Conservation (phyloP, 1,284 basidiomycete species). For the Malassezia caprae region DNA sequence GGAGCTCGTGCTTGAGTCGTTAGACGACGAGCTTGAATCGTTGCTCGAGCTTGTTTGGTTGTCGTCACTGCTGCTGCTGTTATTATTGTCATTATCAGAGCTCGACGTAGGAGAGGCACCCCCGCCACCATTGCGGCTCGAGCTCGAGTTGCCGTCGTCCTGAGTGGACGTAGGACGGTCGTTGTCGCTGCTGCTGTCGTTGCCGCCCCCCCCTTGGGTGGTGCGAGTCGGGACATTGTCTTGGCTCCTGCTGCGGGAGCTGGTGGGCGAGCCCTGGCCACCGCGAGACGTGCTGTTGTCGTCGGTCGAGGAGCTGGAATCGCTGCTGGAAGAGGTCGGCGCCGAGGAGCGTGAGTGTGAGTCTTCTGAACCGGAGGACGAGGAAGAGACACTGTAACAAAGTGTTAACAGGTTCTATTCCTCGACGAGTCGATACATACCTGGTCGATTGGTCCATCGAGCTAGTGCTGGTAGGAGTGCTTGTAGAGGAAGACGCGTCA, state of each 20-base stretch:
- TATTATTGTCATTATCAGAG: not conserved
- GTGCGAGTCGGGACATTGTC: not conserved
- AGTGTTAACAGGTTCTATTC: not conserved
- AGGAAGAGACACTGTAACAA: not conserved
- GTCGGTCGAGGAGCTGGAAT: not conserved
- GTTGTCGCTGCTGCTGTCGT: not conserved
- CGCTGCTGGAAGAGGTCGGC: not conserved
- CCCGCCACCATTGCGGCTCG: not conserved
- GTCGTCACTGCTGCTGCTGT: not conserved
- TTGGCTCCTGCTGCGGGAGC: not conserved
- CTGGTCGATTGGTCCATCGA: not conserved
- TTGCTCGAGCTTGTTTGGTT: not conserved
- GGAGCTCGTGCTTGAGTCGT: not conserved
- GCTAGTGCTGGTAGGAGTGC: not conserved
- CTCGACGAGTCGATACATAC: not conserved
- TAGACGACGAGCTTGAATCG: not conserved
- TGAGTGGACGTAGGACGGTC: slow-evolving; percentile 1
- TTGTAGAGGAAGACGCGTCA: not conserved
- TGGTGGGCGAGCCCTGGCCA: not conserved
- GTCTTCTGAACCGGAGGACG: not conserved
- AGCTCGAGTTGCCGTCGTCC: not conserved
- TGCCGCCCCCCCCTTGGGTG: not conserved
- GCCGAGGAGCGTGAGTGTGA: not conserved
- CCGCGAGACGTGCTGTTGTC: not conserved
- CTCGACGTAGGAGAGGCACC: not conserved